phyloP scores from a whole-genome alignment of 768 basidiomycete species.

The Mycena rosella region DNA sequence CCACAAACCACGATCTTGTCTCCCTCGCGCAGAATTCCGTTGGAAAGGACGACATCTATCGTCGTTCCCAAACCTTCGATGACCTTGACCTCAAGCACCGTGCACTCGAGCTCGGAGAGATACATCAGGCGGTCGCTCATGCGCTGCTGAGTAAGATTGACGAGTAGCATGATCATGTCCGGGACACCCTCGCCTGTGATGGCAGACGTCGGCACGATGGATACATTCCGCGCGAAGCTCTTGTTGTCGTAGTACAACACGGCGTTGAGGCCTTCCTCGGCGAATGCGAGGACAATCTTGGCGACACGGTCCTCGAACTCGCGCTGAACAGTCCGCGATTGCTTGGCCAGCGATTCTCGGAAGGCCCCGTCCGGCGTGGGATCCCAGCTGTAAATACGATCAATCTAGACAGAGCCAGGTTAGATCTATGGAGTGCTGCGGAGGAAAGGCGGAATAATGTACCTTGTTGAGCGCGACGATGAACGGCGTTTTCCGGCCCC shows the following conservation, averaged over 20 bases:
- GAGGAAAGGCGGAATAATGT: slow-evolving; percentile 27
- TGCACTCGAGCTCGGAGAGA: slow-evolving; percentile 96
- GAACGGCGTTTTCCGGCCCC: slow-evolving; percentile 96
- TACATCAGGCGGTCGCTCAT: slow-evolving; percentile 99
- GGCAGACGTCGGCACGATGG: slow-evolving; percentile 97
- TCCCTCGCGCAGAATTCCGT: slow-evolving; percentile 91
- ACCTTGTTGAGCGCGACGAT: slow-evolving; percentile 99
- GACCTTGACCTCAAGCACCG: slow-evolving; percentile 98
- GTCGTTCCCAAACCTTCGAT: slow-evolving; percentile 98
- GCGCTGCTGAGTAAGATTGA: slow-evolving; percentile 96
- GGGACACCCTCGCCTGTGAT: slow-evolving; percentile 98
- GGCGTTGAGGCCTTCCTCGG: slow-evolving; percentile 98
- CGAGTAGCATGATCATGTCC: slow-evolving; percentile 99
- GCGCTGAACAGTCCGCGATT: slow-evolving; percentile 81
- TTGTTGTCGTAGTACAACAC: slow-evolving; percentile 98
- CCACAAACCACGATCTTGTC: slow-evolving; percentile 97
- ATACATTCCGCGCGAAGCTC: slow-evolving; percentile 93
- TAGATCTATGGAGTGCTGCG: slow-evolving; percentile 18
- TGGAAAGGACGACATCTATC: slow-evolving; percentile 95
- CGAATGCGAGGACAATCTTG: slow-evolving; percentile 92
- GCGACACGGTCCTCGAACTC: slow-evolving; percentile 92
- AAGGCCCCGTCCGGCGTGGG: slow-evolving; percentile 93
- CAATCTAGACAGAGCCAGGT: slow-evolving; percentile 70
- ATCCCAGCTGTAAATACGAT: slow-evolving; percentile 97
- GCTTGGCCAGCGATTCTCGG: slow-evolving; percentile 89